Percentiles rank a stretch among this genome's conserved stretches.
These are phyloP conservation scores for Begonia peltatifolia DNA, from an alignment of 306 rosid genomes.

Conservation along the genomic window DNA sequence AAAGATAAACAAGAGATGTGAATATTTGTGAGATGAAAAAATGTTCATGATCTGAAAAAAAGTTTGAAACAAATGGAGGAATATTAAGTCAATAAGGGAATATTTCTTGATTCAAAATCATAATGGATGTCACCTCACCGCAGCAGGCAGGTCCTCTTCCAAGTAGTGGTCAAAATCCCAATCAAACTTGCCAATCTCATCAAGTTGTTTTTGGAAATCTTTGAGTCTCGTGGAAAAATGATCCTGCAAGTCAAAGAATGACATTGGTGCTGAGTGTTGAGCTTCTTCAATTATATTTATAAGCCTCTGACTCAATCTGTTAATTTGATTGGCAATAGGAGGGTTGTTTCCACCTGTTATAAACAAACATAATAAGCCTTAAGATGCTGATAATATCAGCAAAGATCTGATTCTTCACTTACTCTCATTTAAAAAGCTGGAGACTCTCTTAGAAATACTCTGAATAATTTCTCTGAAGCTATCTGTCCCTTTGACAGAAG, in stretches of 20 bases:
- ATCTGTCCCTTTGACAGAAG: conserved; percentile 9
- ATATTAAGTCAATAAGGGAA: not conserved
- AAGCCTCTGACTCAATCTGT: conserved; percentile 25
- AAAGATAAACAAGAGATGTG: not conserved
- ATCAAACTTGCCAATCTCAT: conserved; percentile 28
- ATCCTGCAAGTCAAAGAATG: conserved; percentile 32
- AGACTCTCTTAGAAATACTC: conserved; percentile 19
- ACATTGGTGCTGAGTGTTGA: conserved; percentile 25
- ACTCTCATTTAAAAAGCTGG: conserved; percentile 28
- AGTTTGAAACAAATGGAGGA: not conserved
- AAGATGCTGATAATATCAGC: not conserved
- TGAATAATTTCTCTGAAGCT: conserved; percentile 17
- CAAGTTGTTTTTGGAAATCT: conserved; percentile 47
- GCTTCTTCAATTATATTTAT: conserved; percentile 24
- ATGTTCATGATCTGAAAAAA: not conserved
- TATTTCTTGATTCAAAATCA: not conserved
- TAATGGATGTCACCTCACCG: conserved; percentile 59
- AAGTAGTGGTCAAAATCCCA: conserved; percentile 89
- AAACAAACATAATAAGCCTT: not conserved
- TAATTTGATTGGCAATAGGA: conserved; percentile 19
- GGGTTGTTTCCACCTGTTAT: conserved; percentile 16
- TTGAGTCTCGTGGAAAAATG: conserved; percentile 25
- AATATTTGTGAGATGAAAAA: not conserved
- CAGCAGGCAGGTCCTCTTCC: conserved; percentile 77
- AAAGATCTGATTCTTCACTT: conserved; percentile 8